phyloP scores from a whole-genome alignment of 345 rosid genomes.

The Excoecaria cochinchinensis region DNA sequence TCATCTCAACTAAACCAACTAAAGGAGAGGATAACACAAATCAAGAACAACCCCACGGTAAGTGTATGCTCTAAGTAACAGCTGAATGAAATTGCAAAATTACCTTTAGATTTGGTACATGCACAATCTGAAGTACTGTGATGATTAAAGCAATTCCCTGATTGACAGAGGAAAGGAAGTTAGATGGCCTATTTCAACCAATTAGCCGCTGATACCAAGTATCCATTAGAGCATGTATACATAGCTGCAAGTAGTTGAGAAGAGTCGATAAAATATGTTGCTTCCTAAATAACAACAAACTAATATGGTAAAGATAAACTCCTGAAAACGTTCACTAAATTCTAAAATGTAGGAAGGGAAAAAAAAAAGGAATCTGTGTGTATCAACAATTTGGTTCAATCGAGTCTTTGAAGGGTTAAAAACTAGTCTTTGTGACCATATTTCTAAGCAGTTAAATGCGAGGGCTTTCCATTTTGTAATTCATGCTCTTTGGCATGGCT shows the following conservation, averaged over 20 bases:
- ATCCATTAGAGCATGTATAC: neutral
- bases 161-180: conserved; percentile 18
- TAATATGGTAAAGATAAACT: neutral
- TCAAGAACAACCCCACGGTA: conserved; percentile 1
- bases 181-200: conserved; percentile 8
- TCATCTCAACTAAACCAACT: conserved; percentile 9
- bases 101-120: conserved; percentile 94
- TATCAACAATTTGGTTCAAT: neutral
- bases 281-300: neutral
- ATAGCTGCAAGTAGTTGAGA: neutral
- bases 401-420: neutral
- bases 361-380: neutral
- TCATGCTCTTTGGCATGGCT: neutral
- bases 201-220: neutral
- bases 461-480: neutral
- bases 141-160: conserved; percentile 94
- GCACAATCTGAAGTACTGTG: conserved; percentile 95
- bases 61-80: conserved; percentile 4
- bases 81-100: conserved; percentile 15
- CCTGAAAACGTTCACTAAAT: neutral
- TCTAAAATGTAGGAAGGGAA: neutral
- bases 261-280: neutral
- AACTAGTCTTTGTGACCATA: neutral
- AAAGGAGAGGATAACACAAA: neutral
- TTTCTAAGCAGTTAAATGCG: neutral